Base-by-base conservation (phyloP, 1,139 yeast species). In the Geotrichum cucujoidarum region DNA sequence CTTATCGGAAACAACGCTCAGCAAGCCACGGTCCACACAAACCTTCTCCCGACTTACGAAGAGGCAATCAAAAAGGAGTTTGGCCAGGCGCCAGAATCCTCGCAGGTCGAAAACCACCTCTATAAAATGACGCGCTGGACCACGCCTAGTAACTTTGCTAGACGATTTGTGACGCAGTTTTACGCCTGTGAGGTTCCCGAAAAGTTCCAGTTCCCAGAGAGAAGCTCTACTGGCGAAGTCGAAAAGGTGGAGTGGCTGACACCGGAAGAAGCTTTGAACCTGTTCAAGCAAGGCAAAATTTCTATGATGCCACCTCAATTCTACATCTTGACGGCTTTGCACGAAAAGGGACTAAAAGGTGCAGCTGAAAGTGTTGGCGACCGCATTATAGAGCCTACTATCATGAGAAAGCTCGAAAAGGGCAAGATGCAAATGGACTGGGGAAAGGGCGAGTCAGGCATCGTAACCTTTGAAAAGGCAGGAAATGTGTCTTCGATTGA, bases 301-400 rank as follows among this genome's bases (percentile, higher is more conserved):
- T 45, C 54, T 4, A 50, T 64, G 32, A 58, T 60, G 57, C 68
- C 68, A 1, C 68, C 68, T 1, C 68, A 64, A 50, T 64, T 55
- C 50, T 63, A 61, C 43, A 45, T 63, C 14, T 44, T 60, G 48
- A 54, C 54, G n/a, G 52, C 54, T 2, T 40, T 64, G 24, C 43
- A 33, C 3, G 54, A 57, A 22, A 25, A 42, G 24, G 60, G 62
- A 2, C 50, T 54, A 10, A 47, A 48, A 0, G 46, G 47, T 1
- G 51, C 63, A 1, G 40, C 56, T 11, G 44, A 41, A 7, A 24
- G 43, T 8, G 43, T 63, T 14, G 48, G 51, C 2, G 43, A 52
- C 24, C 49, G 66, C 5, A 47, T 48, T 10, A 53, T 63, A 37
- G 49, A 52, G 30, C 67, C 67, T 3, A 41, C 32, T 20, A 48